Conservation (phyloP, 148 eudicot genomes). For the Pharnaceum exiguum region DNA sequence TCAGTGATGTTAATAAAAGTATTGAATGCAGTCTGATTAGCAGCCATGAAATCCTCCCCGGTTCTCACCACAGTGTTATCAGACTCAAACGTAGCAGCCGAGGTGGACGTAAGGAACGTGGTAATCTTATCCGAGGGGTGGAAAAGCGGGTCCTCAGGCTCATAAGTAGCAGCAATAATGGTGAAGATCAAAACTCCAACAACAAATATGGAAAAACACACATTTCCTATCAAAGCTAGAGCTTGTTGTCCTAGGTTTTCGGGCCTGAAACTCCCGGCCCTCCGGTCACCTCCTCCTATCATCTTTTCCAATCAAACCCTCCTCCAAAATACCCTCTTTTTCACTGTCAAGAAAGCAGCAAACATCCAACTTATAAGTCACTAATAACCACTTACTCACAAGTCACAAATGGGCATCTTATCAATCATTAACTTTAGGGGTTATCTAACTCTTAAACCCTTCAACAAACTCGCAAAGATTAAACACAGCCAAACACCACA, state of each 20-base stretch:
- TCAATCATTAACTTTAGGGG: too few relatives aligned
- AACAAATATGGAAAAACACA: slow-evolving; percentile 70
- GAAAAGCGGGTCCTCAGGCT: slow-evolving; percentile 84
- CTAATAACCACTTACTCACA: too few relatives aligned
- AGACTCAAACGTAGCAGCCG: slow-evolving; percentile 65
- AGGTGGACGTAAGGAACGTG: slow-evolving; percentile 59
- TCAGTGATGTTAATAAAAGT: slow-evolving; percentile 62
- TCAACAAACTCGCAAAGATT: too few relatives aligned
- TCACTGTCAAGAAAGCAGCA: not conserved
- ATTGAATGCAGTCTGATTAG: slow-evolving; percentile 58
- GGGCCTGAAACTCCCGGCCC: slow-evolving; percentile 55
- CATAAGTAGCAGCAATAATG: slow-evolving; percentile 71
- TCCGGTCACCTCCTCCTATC: slow-evolving; percentile 48
- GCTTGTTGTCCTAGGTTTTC: slow-evolving; percentile 80
- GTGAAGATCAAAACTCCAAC: slow-evolving; percentile 78
- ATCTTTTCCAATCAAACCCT: slow-evolving; percentile 32
- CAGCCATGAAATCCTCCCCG: slow-evolving; percentile 85
- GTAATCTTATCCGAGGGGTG: slow-evolving; percentile 76
- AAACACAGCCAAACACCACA: too few relatives aligned
- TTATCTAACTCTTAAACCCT: too few relatives aligned
- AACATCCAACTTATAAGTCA: slow-evolving; percentile 1
- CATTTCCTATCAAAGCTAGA: slow-evolving; percentile 64
- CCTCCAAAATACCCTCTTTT: slow-evolving; percentile 9
- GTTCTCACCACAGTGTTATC: slow-evolving; percentile 66
- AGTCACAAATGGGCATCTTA: too few relatives aligned